Evolutionary conservation across 2,329 filamentous ascomycete genomes (phyloP), one percentile per base, ranked within the genome.

Genomic region (Aspergillus eucalypticola): DNA sequence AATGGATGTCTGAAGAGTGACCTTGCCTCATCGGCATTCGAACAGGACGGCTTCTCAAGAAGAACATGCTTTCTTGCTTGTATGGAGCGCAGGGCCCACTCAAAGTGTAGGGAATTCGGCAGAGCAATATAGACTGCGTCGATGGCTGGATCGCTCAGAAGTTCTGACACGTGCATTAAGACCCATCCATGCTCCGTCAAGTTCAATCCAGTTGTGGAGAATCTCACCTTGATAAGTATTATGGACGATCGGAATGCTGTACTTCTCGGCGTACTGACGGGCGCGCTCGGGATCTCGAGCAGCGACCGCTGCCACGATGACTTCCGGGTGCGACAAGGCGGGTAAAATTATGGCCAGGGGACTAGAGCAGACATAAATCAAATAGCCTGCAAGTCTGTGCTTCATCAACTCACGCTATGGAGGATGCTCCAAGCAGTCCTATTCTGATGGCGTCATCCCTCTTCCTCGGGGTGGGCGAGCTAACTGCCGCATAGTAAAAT

Each of bases 31-130:
- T 53, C 59, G 3, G 73, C 67, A 64, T 83, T 85, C 25, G 76
- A 76, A n/a, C 75, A 76, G 0, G 78, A 76, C 0, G 83, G 83
- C 67, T 85, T 85, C 67, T 86, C 84, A 2, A 85, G 70, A 0
- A 86, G 76, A 19, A 86, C 83, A 64, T 86, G 83, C 63, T 85
- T 86, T 3, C 81, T 81, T 3, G 78, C 78, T 21, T 71, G 66
- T 21, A 86, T 71, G 3, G 82, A 77, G 55, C 79, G 78, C 15
- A 81, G 64, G 8, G 82, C 76, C 80, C 81, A 85, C 66, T 83
- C 78, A 32, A 69, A 75, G 49, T 79, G 76, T 11, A 68, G 62
- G 3, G 62, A 64, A 55, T 78, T 76, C n/a, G 71, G 70, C 1
- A 85, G 73, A 6, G 82, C 76, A 59, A 85, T 82, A 68, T 83